Evolutionary conservation across 768 basidiomycete species (phyloP).

Genomic region (Tricholoma bakamatsutake): DNA sequence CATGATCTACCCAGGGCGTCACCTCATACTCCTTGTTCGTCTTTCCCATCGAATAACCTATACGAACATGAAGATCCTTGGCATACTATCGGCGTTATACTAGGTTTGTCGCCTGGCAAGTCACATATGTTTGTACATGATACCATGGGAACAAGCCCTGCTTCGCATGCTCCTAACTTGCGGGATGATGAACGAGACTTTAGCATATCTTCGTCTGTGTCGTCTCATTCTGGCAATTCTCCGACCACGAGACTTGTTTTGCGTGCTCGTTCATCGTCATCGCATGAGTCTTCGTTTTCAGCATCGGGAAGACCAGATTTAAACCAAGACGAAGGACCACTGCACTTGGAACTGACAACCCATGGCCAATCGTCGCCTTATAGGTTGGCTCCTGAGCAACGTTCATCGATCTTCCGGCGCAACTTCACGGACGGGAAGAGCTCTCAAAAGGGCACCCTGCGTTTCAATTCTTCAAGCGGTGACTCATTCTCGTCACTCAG

Average conservation of each 20-base stretch:
- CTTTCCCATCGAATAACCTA: slow-evolving; percentile 16
- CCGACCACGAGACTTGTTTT: not conserved
- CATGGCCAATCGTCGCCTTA: not conserved
- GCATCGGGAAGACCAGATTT: not conserved
- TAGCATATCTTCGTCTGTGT: not conserved
- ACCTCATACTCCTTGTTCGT: not conserved
- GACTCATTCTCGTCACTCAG: not conserved
- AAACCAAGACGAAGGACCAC: not conserved
- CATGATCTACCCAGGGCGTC: not conserved
- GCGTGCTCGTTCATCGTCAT: not conserved
- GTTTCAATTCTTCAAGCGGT: not conserved
- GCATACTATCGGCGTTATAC: slow-evolving; percentile 36
- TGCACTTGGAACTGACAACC: not conserved
- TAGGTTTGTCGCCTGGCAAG: slow-evolving; percentile 23
- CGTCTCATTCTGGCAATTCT: not conserved
- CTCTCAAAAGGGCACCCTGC: not conserved
- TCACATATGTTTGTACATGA: not conserved
- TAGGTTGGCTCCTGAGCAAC: not conserved
- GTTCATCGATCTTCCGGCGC: not conserved
- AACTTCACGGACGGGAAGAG: not conserved
- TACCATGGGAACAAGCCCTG: not conserved
- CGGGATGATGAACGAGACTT: not conserved
- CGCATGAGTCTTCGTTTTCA: not conserved
- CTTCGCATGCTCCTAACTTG: not conserved
- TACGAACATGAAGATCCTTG: slow-evolving; percentile 41